These are phyloP conservation scores for Penicillium riverlandense DNA, from an alignment of 495 filamentous ascomycete species.

Conservation along the genomic window DNA sequence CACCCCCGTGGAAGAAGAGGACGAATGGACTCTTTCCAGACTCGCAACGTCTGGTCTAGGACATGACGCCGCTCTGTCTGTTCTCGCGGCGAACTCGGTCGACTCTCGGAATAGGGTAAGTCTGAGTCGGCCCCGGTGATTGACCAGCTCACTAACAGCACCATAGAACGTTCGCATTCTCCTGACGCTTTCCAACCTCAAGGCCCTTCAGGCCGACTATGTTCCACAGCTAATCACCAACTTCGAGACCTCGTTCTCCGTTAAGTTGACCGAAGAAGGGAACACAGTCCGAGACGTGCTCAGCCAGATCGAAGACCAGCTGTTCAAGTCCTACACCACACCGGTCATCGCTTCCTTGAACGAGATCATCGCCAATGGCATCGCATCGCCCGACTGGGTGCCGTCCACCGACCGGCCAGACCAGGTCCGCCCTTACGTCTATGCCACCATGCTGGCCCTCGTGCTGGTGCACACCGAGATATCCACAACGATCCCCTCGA, in stretches of 20 bases:
- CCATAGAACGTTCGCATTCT: constrained; percentile 81
- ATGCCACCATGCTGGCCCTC: constrained; percentile 70
- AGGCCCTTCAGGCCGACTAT: constrained; percentile 64
- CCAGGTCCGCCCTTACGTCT: constrained; percentile 80
- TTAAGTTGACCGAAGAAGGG: constrained; percentile 83
- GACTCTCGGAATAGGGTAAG: constrained; percentile 66
- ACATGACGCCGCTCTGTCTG: constrained; percentile 24
- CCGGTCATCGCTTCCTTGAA: constrained; percentile 58
- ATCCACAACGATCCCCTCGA: constrained; percentile 58
- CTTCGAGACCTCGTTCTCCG: constrained; percentile 84
- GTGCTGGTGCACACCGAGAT: constrained; percentile 91
- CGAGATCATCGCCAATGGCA: constrained; percentile 60
- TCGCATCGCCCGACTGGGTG: constrained; percentile 63
- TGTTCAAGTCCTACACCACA: constrained; percentile 85
- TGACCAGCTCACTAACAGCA: constrained; percentile 11
- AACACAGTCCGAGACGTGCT: constrained; percentile 87
- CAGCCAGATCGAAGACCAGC: constrained; percentile 74
- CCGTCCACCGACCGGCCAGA: constrained; percentile 57
- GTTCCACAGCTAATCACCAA: constrained; percentile 76
- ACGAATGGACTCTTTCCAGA: constrained; percentile 38
- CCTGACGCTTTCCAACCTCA: constrained; percentile 84
- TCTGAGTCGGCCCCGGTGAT: constrained; percentile 4
- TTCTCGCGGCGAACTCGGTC: constrained; percentile 46
- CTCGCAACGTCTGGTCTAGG: constrained; percentile 20
- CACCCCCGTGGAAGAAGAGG: constrained; percentile 51